phyloP scores from a whole-genome alignment of 768 basidiomycete genomes.

The Ramaria sp. region DNA sequence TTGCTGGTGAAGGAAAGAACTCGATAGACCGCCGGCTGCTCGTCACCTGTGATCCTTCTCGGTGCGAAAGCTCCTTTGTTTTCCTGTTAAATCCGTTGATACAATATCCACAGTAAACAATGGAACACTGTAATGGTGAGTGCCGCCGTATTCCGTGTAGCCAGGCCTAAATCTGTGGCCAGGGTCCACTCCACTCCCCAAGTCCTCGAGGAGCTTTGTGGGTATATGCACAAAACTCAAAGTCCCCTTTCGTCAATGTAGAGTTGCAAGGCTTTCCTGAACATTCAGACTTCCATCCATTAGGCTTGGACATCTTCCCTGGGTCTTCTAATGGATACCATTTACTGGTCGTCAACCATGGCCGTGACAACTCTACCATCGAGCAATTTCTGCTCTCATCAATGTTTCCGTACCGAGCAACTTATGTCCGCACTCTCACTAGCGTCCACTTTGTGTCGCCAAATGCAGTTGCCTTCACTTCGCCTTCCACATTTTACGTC shows the following conservation, averaged over 20 bases:
- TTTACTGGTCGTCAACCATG: conserved; percentile 64
- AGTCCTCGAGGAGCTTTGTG: conserved; percentile 51
- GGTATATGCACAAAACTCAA: conserved; percentile 30
- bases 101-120: conserved; percentile 18
- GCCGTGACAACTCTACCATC: conserved; percentile 45
- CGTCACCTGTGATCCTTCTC: conserved; percentile 36
- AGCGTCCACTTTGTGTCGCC: conserved; percentile 52
- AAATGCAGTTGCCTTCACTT: conserved; percentile 56
- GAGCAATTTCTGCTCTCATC: conserved; percentile 57
- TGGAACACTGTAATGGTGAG: conserved; percentile 57
- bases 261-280: conserved; percentile 37
- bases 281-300: conserved; percentile 58
- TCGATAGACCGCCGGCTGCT: conserved; percentile 32
- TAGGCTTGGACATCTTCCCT: conserved; percentile 46
- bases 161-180: conserved; percentile 23
- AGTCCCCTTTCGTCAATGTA: conserved; percentile 33
- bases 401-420: conserved; percentile 30
- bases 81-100: neutral
- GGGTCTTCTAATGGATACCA: conserved; percentile 42
- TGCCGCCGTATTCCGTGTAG: neutral
- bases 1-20: conserved; percentile 28
- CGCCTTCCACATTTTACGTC: conserved; percentile 59
- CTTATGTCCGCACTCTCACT: conserved; percentile 48
- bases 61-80: conserved; percentile 16
- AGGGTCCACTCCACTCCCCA: conserved; percentile 55